These are phyloP conservation scores for Rhamnella rubrinervis DNA, from an alignment of 331 rosid species.

Conservation along the genomic window DNA sequence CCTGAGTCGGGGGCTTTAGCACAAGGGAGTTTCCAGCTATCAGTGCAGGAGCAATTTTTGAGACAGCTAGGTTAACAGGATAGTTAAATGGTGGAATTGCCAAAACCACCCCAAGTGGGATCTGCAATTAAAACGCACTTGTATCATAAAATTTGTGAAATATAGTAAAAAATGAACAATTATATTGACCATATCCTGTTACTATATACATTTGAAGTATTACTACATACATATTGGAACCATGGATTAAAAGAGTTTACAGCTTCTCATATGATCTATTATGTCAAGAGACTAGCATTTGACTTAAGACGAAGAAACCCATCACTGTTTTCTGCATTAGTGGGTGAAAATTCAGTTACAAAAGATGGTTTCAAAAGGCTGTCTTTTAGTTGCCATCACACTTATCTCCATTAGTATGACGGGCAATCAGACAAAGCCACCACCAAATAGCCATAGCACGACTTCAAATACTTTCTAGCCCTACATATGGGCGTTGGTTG, in stretches of 20 bases:
- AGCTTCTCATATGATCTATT: not conserved
- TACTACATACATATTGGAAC: no score
- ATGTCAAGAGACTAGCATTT: no score
- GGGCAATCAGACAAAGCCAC: no score
- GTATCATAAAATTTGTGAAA: not conserved
- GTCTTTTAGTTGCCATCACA: not conserved
- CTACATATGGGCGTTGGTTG: no score
- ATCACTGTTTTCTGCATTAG: no score
- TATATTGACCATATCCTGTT: no score
- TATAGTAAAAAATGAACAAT: no score
- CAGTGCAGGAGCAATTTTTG: conserved; percentile 92
- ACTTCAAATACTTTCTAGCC: conserved; percentile 36
- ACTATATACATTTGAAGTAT: no score
- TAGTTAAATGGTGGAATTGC: conserved; percentile 99
- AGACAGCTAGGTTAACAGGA: conserved; percentile 96
- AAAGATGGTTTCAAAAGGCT: conserved; percentile 2
- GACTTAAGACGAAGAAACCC: no score
- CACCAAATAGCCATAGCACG: conserved; percentile 8
- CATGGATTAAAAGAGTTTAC: no score
- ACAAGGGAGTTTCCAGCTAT: conserved; percentile 97
- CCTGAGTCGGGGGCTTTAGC: conserved; percentile 70
- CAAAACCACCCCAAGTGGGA: conserved; percentile 90
- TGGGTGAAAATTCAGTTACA: not conserved
- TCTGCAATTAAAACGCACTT: conserved; percentile 44
- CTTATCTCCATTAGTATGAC: no score